Base-by-base conservation (phyloP, 2,329 filamentous ascomycete species). In the Pestalotiopsis sp. region DNA sequence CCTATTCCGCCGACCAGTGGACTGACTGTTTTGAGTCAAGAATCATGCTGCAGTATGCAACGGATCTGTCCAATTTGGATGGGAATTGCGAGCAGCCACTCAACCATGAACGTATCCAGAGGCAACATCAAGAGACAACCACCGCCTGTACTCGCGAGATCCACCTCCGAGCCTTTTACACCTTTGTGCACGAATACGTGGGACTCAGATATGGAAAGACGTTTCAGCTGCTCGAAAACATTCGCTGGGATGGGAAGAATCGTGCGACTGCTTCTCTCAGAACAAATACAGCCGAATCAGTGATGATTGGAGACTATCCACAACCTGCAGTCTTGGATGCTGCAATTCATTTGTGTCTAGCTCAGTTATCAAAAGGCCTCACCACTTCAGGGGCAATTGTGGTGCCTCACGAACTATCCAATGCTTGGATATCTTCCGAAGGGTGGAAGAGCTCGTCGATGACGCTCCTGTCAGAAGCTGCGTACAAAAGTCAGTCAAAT, bases 291-390 rank as follows among this genome's bases (percentile, higher is more conserved):
- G 11, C 38, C 11, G 38, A 39, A 39, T 11, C 38, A 11, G 5
- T 39, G 38, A 39, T 39, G 38, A 11, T 11, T 39, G 38, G 38
- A 11, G 38, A 39, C 38, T 39, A 39, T 39, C 38, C 38, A 39
- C 38, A 82, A 64, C 80, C 80, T 0, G 75, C 77, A 13, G 71
- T 81, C 9, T 70, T 82, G 3, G 80, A 82, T 67, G 71, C 75
- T 0, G 75, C 74, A 7, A 74, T 81, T 61, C 78, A 81, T 5
- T 11, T 39, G 38, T 39, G 38, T 39, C 38, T 39, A 39, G 38
- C 38, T 39, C 38, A 39, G 38, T 11, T 39, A 39, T 39, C 38
- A 6, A 39, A 11, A 39, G 38, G 38, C 38, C 38, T 39, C 38
- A 39, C 38, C 5, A 5, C 11, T 11, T 6, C 38, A 39, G 38